Percentiles rank a stretch among this genome's conserved stretches.
These are phyloP conservation scores for Leishmania arabica DNA, from an alignment of 208 protist genomes.

Conservation along the genomic window DNA sequence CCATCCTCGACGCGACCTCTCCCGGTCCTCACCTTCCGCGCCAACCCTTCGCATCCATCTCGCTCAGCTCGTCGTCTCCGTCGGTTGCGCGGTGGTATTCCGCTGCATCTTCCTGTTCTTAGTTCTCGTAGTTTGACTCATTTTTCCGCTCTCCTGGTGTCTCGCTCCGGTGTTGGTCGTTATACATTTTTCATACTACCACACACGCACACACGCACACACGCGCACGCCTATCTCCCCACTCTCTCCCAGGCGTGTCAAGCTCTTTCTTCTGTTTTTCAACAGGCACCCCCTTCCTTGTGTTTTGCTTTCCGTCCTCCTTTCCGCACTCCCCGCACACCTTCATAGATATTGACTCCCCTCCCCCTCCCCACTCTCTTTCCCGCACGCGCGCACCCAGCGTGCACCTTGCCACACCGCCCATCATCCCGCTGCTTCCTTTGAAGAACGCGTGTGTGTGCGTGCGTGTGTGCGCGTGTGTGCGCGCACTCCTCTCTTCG, in stretches of 20 bases:
- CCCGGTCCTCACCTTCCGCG: neutral
- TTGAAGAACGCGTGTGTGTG: neutral
- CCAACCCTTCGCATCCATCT: neutral
- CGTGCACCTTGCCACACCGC: neutral
- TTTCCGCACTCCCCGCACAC: neutral
- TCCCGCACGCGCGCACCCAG: neutral
- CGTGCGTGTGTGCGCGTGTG: neutral
- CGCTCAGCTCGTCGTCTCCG: neutral
- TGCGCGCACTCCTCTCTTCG: neutral
- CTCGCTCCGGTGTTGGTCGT: too few relatives aligned
- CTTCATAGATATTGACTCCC: slow-evolving; percentile 3
- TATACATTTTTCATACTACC: neutral
- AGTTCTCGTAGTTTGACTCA: neutral
- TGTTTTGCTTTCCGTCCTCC: neutral
- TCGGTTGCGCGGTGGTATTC: neutral
- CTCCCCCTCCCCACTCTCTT: neutral
- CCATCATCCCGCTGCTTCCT: neutral
- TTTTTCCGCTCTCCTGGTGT: neutral
- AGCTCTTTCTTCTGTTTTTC: slow-evolving; percentile 10
- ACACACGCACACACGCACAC: neutral
- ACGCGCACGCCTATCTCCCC: neutral
- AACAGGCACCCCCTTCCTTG: slow-evolving; percentile 9
- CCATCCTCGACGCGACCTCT: neutral
- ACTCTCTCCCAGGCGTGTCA: neutral
- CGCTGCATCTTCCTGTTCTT: neutral